Evolutionary conservation across 352 stramenopile species (phyloP), one percentile per base, ranked within the genome.

Genomic region (Globisporangium parvum): DNA sequence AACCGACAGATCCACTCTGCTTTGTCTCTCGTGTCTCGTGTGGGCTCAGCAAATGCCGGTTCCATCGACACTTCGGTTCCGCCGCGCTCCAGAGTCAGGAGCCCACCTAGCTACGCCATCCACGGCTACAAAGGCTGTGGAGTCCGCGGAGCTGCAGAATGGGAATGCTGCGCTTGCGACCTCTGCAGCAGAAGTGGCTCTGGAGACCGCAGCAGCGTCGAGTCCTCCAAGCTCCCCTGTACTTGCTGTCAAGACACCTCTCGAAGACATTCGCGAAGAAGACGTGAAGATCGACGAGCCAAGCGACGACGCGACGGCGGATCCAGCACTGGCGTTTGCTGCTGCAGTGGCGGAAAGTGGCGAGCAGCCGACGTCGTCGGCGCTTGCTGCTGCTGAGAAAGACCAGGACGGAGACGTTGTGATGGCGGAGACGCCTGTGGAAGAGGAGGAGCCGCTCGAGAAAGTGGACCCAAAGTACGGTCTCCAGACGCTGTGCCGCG

Each of bases 401-500:
- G 59, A 87, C 56, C 70, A 65, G 9, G 79, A 92, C 54, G 79
- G 75, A 0, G 81, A 92, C 65, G 68, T 92, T 1, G 73, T 85
- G 18, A 91, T 91, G 80, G 46, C 68, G 2, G 55, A 56, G 10
- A 12, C 20, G 41, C 56, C 49, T 10, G 66, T 73, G 48, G 65
- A 67, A 0, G 44, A n/a, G 11, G 37, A 42, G 2, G n/a, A 35
- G 5, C 14, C 17, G 6, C 40, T 61, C 18, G 53, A 59, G 24
- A 54, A 56, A 12, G 65, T 81, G 9, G 75, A 87, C 46, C 81
- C 81, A 5, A 92, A 90, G 57, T 92, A 89, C 47, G 82, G 82
- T 28, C 74, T 92, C 28, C 82, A 90, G 49, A 68, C 88, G 6
- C 60, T 92, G 14, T 88, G 73, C 24, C 75, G 77, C n/a, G 79